Conservation (phyloP, 768 basidiomycete genomes). For the Trichaptum fuscoviolaceum region DNA sequence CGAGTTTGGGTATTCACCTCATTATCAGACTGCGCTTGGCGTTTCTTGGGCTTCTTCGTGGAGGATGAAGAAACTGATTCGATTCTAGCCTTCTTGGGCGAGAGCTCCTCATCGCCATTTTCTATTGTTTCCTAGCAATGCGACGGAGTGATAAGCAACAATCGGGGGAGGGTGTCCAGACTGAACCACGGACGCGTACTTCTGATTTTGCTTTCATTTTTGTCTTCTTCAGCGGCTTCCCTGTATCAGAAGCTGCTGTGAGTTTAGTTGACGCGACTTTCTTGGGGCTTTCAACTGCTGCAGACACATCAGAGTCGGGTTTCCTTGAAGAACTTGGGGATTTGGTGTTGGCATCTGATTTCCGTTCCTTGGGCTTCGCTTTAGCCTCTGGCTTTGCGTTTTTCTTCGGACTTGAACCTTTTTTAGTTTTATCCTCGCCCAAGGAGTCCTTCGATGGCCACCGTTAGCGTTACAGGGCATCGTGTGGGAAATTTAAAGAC, state of each 20-base stretch:
- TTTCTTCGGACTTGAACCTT: slow-evolving; percentile 1
- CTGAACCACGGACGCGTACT: neutral
- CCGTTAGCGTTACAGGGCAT: neutral
- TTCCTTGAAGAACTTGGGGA: neutral
- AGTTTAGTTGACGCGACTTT: neutral
- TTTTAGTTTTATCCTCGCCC: slow-evolving; percentile 4
- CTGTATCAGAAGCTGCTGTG: neutral
- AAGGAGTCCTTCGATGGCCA: neutral
- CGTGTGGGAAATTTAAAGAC: slow-evolving; percentile 2
- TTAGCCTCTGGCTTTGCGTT: slow-evolving; percentile 10
- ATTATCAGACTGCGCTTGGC: neutral
- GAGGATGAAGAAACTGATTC: neutral
- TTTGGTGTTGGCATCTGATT: slow-evolving; percentile 1
- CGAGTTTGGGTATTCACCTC: neutral
- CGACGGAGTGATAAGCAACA: neutral
- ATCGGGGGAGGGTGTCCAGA: neutral
- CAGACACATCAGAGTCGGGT: neutral
- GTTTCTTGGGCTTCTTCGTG: neutral
- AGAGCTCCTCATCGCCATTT: neutral
- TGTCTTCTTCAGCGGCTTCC: neutral
- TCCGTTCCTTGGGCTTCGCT: slow-evolving; percentile 7
- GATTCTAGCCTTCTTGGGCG: neutral
- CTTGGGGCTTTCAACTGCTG: neutral
- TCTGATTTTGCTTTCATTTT: neutral
- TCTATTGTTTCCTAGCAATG: neutral